These are phyloP conservation scores for Nannizziopsis barbatae DNA, from an alignment of 2,329 filamentous ascomycete species.

Conservation along the genomic window DNA sequence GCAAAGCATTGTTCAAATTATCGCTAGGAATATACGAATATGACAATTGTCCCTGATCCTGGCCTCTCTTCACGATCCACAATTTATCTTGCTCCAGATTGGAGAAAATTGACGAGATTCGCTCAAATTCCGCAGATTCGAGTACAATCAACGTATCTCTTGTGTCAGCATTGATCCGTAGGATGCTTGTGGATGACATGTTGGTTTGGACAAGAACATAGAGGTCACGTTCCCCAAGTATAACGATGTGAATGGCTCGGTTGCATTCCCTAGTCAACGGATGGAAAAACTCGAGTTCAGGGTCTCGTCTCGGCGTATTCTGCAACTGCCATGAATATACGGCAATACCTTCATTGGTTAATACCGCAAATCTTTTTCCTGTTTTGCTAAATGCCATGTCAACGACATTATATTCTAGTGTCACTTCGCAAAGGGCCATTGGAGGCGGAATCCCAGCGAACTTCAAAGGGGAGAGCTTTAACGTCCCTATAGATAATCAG, in stretches of 20 bases:
- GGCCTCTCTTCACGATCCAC: slow-evolving; percentile 28
- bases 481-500: slow-evolving; percentile 34
- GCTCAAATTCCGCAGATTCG: slow-evolving; percentile 24
- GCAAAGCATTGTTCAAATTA: slow-evolving; percentile 14
- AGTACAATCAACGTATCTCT: slow-evolving; percentile 24
- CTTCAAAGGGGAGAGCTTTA: slow-evolving; percentile 79
- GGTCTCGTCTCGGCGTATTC: slow-evolving; percentile 26
- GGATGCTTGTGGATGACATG: slow-evolving; percentile 23
- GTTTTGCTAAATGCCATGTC: slow-evolving; percentile 64
- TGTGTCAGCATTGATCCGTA: slow-evolving; percentile 28
- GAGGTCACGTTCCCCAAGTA: slow-evolving; percentile 34
- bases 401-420: slow-evolving; percentile 50
- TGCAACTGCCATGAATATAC: slow-evolving; percentile 59
- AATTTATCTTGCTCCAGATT: slow-evolving; percentile 24
- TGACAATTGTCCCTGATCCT: slow-evolving; percentile 20
- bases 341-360: slow-evolving; percentile 56
- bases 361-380: slow-evolving; percentile 56
- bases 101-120: slow-evolving; percentile 30
- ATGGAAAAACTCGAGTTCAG: slow-evolving; percentile 31
- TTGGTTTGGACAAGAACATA: slow-evolving; percentile 33
- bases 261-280: slow-evolving; percentile 24
- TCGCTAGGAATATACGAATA: slow-evolving; percentile 26
- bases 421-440: slow-evolving; percentile 72
- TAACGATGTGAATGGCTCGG: slow-evolving; percentile 38
- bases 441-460: slow-evolving; percentile 81